phyloP scores from a whole-genome alignment of 2,329 filamentous ascomycete genomes.

The Colletotrichum sp. region DNA sequence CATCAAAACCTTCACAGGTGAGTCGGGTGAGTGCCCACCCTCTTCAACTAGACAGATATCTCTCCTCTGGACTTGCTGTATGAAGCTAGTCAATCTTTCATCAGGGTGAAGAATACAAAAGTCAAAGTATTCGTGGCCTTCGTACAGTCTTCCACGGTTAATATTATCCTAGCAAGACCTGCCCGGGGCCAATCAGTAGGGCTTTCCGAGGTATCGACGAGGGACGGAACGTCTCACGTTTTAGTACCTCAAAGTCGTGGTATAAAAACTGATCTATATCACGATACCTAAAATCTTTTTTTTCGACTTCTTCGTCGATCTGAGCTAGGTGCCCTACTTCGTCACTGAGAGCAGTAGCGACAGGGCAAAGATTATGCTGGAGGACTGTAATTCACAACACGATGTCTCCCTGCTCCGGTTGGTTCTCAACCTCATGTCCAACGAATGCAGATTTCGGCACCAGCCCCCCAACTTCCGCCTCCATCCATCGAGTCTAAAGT shows the following conservation, averaged over 20 bases:
- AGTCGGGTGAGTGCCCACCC: not conserved
- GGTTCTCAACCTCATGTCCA: accelerated
- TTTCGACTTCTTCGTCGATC: too few relatives aligned
- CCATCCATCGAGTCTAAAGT: not conserved
- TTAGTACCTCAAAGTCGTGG: too few relatives aligned
- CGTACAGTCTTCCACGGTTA: too few relatives aligned
- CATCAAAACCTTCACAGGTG: not conserved
- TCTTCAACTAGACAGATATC: not conserved
- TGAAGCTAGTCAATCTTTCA: not conserved
- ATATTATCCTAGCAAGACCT: too few relatives aligned
- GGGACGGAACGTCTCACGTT: too few relatives aligned
- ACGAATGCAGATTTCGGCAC: not conserved
- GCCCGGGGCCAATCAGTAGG: too few relatives aligned
- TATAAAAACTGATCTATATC: too few relatives aligned
- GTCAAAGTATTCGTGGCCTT: not conserved
- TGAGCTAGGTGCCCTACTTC: too few relatives aligned
- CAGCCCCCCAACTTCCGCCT: not conserved
- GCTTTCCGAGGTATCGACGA: too few relatives aligned
- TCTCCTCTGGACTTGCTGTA: not conserved
- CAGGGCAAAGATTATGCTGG: too few relatives aligned
- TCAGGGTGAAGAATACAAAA: not conserved
- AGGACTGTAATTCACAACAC: not conserved
- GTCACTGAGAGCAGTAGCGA: too few relatives aligned
- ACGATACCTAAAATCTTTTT: too few relatives aligned
- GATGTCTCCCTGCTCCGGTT: not conserved